Conservation (phyloP, 108 stramenopile species). For the Tribonema minus region DNA sequence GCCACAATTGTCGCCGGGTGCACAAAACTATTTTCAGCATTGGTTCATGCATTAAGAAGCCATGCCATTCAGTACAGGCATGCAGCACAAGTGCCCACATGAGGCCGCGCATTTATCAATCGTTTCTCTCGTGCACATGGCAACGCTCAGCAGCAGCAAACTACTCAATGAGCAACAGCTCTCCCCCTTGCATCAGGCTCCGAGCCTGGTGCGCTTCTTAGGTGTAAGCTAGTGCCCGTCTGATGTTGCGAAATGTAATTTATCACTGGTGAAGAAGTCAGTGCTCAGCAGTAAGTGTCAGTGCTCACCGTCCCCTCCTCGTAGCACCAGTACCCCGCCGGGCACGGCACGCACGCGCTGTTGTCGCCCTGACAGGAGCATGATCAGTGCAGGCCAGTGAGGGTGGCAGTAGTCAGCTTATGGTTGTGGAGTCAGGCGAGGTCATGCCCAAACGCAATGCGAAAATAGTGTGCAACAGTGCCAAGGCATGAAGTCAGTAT, state of each 20-base stretch:
- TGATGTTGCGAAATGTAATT: background rate
- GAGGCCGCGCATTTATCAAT: no score
- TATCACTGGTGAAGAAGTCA: background rate
- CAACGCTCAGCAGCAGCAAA: background rate
- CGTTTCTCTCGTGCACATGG: no score
- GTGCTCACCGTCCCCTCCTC: background rate
- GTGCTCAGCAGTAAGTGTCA: background rate
- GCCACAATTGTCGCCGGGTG: no score
- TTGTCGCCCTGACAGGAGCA: background rate
- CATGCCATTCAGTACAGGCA: no score
- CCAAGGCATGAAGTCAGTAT: background rate
- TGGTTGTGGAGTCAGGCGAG: background rate
- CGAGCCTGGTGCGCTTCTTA: background rate
- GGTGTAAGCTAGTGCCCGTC: background rate
- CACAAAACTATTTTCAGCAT: no score
- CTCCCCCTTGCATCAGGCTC: background rate
- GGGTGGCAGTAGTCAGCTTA: background rate
- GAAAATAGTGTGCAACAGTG: background rate
- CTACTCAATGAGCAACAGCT: background rate
- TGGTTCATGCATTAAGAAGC: no score
- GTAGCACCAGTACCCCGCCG: conserved; percentile 53
- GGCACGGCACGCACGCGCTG: conserved; percentile 50
- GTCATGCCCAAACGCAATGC: background rate
- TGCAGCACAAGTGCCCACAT: no score
- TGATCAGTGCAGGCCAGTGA: no score